Base-by-base conservation (phyloP, 2,329 filamentous ascomycete genomes). In the Pestalotiopsis fici region DNA sequence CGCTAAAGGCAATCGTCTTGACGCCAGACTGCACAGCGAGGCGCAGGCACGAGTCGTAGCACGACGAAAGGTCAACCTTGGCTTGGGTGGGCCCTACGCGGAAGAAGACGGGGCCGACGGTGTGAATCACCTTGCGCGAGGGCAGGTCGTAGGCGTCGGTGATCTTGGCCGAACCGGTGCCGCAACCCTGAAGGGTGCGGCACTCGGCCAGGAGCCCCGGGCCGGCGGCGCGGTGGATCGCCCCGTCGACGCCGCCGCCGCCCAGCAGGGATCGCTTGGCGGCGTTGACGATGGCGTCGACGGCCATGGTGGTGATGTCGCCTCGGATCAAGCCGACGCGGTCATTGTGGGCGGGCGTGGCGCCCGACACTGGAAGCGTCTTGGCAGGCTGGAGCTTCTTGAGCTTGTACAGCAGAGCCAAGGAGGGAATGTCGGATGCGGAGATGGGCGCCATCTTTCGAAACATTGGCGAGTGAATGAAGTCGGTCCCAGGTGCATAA, bases 271-370 rank as follows among this genome's bases (percentile, higher is more conserved):
- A 86, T 11, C 80, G 81, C 78, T 98, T 98, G 57, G 96, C 95
- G 1, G 96, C 95, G 78, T 98, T 98, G 78, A 98, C 95, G 72
- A 98, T 96, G 70, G 92, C 91, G 75, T 94, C 93, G 59, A 94
- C 86, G 37, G 85, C 78, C 3, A 98, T 87, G 15, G 85, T 89
- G 15, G 95, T 98, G 78, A 98, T 97, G 78, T 97, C 94, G 72
- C 89, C 88, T 66, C 88, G 87, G 71, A 94, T 85, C 47, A 95
- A 82, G 59, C 87, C 88, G 73, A 98, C 85, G 70, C 88, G 90
- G 76, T 88, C 81, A 82, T 97, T 97, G 80, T 92, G 82, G 62
- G 65, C 64, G 5, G 77, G 69, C 13, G 74, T 71, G 11, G 75
- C 70, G 57, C 70, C 71, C 18, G 71, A 66, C 39, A 76, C 54